Evolutionary conservation across 2,329 filamentous ascomycete species (phyloP), one percentile per base, ranked within the genome.

Genomic region (Pseudogymnoascus sp.): DNA sequence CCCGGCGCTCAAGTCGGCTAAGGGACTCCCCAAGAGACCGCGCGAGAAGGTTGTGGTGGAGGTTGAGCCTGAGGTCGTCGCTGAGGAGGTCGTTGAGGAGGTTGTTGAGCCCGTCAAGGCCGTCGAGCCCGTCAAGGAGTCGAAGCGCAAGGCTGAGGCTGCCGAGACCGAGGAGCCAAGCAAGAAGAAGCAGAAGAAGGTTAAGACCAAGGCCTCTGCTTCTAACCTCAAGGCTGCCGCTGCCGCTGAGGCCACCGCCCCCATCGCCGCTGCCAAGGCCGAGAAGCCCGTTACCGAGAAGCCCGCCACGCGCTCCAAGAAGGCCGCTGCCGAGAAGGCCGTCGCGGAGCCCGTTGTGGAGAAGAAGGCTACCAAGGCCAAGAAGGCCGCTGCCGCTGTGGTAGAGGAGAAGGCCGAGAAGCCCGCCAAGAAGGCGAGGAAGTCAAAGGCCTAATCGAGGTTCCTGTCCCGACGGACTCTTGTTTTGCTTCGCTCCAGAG

Each of bases 1-100:
- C 21, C 91, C 91, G 0, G 78, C 81, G 68, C 77, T 96, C 68
- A 96, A 90, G 80, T 76, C 76, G 35, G 82, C 86, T 6, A 80
- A 83, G 23, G 77, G 78, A 53, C 79, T 86, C 60, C 76, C 79
- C 19, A 74, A 79, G 64, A 78, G 77, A 65, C 71, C 73, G 33
- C 57, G n/a, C 13, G 59, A 59, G 21, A 65, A 70, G 61, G 65
- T 66, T 15, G 38, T 69, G 8, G 65, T 64, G 13, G 61, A 63
- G n/a, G 67, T 65, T 66, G 70, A 40, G 57, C 70, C 66, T 68
- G 74, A 64, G 5, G 66, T 47, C 21, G 66, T 47, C 21, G 64
- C 64, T 42, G 66, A 67, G 42, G 65, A 67, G 44, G 78, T 79
- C n/a, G 67, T 66, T 53, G 69, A 73, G 62, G 67, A 62, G 42